Evolutionary conservation across 2,329 filamentous ascomycete species (phyloP).

Genomic region (Colletotrichum sp.): DNA sequence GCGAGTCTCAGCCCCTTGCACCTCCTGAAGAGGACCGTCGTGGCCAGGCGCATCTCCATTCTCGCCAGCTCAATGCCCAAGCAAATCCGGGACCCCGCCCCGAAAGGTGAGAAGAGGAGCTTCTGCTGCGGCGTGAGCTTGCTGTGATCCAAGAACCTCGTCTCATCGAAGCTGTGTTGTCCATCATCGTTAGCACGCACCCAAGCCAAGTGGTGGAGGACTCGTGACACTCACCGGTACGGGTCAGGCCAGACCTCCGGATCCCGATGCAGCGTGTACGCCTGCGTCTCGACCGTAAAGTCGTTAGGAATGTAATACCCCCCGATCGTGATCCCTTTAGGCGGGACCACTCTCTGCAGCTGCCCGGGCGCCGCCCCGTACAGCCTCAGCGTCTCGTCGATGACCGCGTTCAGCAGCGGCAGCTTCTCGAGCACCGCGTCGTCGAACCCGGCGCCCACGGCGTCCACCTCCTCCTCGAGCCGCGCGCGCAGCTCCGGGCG

Average conservation of each 20-base stretch:
- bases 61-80: constrained; percentile 62
- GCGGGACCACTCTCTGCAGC: constrained; percentile 44
- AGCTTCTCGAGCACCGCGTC: constrained; percentile 39
- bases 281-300: constrained; percentile 44
- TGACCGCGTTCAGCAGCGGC: constrained; percentile 44
- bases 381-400: constrained; percentile 51
- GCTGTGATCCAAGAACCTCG: not conserved
- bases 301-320: constrained; percentile 46
- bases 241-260: constrained; percentile 45
- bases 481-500: constrained; percentile 30
- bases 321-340: constrained; percentile 40
- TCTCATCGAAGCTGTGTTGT: constrained; percentile 2
- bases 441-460: constrained; percentile 25
- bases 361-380: constrained; percentile 43
- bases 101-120: constrained; percentile 57
- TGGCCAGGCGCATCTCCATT: constrained; percentile 59
- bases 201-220: rapidly evolving
- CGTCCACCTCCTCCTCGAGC: constrained; percentile 39
- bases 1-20: constrained; percentile 39
- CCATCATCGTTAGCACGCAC: not conserved
- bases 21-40: constrained; percentile 56
- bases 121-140: constrained; percentile 41
- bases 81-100: constrained; percentile 52
- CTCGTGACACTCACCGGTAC: constrained; percentile 18
- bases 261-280: constrained; percentile 52